These are phyloP conservation scores for Tympanopsis confertula DNA, from an alignment of 2,329 filamentous ascomycete genomes.

Conservation along the genomic window DNA sequence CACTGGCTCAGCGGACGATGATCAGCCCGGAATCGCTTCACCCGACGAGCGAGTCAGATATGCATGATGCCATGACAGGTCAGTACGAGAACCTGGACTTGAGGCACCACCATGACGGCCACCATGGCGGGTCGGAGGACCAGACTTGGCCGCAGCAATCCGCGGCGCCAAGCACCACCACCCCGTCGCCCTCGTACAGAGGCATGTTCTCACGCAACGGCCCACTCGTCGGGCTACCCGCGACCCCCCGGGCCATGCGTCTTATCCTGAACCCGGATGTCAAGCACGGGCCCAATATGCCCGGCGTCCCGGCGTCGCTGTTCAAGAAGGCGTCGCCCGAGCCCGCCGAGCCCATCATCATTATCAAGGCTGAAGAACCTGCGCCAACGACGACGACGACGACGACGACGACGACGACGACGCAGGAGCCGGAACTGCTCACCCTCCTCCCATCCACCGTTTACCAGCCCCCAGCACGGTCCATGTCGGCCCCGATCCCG, in stretches of 20 bases:
- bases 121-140: constrained; percentile 32
- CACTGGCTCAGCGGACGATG: constrained; percentile 68
- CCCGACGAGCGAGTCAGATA: constrained; percentile 26
- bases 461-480: constrained; percentile 40
- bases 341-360: constrained; percentile 17
- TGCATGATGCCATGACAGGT: constrained; percentile 5
- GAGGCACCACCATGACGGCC: constrained; percentile 18
- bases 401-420: too few relatives aligned
- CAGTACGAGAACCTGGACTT: constrained; percentile 28
- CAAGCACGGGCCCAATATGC: constrained; percentile 42
- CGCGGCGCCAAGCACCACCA: constrained; percentile 31
- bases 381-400: background rate
- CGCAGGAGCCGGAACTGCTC: background rate
- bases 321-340: constrained; percentile 26
- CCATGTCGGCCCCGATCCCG: constrained; percentile 46
- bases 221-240: constrained; percentile 66
- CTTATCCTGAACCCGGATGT: constrained; percentile 57
- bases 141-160: constrained; percentile 14
- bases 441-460: constrained; percentile 25
- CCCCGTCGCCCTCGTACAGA: constrained; percentile 22
- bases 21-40: constrained; percentile 74
- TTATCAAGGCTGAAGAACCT: background rate
- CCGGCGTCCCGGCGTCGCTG: constrained; percentile 36
- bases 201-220: constrained; percentile 35
- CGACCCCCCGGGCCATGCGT: constrained; percentile 83